Evolutionary conservation across 495 filamentous ascomycete species (phyloP), one percentile per base, ranked within the genome.

Genomic region (Daldinia vernicosa): DNA sequence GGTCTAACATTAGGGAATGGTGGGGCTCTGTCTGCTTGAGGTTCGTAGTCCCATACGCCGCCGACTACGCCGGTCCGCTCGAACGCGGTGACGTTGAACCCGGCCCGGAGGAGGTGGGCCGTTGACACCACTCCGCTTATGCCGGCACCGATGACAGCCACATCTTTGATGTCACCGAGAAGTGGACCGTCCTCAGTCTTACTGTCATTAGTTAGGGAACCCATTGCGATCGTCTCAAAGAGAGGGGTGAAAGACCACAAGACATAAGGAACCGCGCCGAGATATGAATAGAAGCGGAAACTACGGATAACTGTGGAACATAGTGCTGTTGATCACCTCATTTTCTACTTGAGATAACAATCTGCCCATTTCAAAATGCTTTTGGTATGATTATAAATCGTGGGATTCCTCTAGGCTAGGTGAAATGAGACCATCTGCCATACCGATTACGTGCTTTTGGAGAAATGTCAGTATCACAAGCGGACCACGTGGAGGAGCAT

Each of bases 91-190:
- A 91, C 87, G 4, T 87, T 78, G n/a, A 91, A 66, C 0, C 87
- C 88, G 54, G 82, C 81, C 28, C 78, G 82, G 35, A 87, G 82
- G 35, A 93, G 80, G 76, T 92, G 88, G 6, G 84, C 88, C 17
- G 89, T 88, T 11, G 88, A 80, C 3, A 84, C 83, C 27, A 93
- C 84, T 8, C 91, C 90, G 60, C 88, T 90, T 43, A 92, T 88
- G 8, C 91, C 90, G 28, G 89, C 89, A 3, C 91, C 91, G 62
- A 93, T 89, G 15, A 93, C 84, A 11, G 89, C 91, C 1, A 91
- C 87, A 28, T 76, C 77, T 39, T 80, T 80, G 39, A 83, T 81
- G 14, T 62, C 45, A 3, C 60, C 60, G 27, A 66, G 68, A 32
- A 43, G 33, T 53, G 62, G 22, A 8, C 14, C 57, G 30, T 33